A percentile compares a stretch with the other conserved stretches of the same genome.
Evolutionary conservation across 495 filamentous ascomycete species (phyloP).

Genomic region (Letharia columbiana): DNA sequence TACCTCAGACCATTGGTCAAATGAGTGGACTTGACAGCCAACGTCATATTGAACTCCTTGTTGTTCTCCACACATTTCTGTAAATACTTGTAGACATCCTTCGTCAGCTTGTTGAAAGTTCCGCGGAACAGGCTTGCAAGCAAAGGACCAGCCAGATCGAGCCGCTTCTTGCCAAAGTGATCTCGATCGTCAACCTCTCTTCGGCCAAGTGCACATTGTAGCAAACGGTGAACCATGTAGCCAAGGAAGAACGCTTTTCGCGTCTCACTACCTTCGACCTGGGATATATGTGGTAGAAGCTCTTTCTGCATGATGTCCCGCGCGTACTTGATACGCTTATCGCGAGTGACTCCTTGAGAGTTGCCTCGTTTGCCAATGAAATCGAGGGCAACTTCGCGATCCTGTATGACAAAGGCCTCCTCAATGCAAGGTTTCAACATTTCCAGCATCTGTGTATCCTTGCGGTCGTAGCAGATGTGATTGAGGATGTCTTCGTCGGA

Average conservation of each 20-base stretch:
- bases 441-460: slow-evolving; percentile 93
- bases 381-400: slow-evolving; percentile 89
- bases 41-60: slow-evolving; percentile 75
- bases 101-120: slow-evolving; percentile 76
- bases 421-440: slow-evolving; percentile 95
- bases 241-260: slow-evolving; percentile 97
- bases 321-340: slow-evolving; percentile 84
- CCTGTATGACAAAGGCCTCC: slow-evolving; percentile 91
- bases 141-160: slow-evolving; percentile 90
- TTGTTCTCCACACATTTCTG: slow-evolving; percentile 84
- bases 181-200: slow-evolving; percentile 93
- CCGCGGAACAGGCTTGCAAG: slow-evolving; percentile 87
- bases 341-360: slow-evolving; percentile 62
- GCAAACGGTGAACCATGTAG: slow-evolving; percentile 93
- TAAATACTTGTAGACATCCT: slow-evolving; percentile 81
- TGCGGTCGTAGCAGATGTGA: slow-evolving; percentile 91
- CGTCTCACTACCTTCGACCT: slow-evolving; percentile 91
- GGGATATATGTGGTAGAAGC: slow-evolving; percentile 91
- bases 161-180: slow-evolving; percentile 97
- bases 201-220: slow-evolving; percentile 84
- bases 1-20: slow-evolving; percentile 93
- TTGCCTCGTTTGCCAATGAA: slow-evolving; percentile 90
- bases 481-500: slow-evolving; percentile 98
- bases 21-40: slow-evolving; percentile 84
- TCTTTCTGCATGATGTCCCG: slow-evolving; percentile 95